phyloP scores from a whole-genome alignment of 2,329 filamentous ascomycete species.

The Teratosphaeria pseudoeucalypti region DNA sequence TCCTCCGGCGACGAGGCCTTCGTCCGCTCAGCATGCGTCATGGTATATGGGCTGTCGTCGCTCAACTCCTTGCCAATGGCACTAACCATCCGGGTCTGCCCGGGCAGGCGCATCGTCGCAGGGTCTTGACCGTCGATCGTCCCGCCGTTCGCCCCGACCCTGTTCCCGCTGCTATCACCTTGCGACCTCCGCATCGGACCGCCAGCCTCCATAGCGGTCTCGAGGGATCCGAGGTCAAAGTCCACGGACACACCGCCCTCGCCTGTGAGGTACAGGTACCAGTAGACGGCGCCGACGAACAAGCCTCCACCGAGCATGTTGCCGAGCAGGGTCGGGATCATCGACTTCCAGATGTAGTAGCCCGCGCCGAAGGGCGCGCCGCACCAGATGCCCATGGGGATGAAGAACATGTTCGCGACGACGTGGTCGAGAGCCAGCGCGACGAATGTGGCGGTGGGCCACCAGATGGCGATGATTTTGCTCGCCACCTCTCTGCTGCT shows the following conservation, averaged over 20 bases:
- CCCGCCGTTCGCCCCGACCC: background rate
- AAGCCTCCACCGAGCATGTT: slow-evolving; percentile 45
- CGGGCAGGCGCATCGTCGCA: background rate
- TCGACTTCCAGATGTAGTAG: slow-evolving; percentile 48
- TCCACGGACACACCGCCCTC: slow-evolving; percentile 11
- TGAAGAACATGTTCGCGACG: slow-evolving; percentile 42
- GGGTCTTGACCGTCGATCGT: slow-evolving; percentile 2
- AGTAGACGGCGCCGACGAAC: slow-evolving; percentile 42
- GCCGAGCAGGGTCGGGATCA: slow-evolving; percentile 44
- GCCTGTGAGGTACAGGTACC: slow-evolving; percentile 27
- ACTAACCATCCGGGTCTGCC: slow-evolving; percentile 8
- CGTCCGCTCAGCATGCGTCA: slow-evolving; percentile 13
- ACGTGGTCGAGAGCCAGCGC: slow-evolving; percentile 46
- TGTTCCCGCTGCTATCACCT: background rate
- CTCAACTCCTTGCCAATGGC: slow-evolving; percentile 11
- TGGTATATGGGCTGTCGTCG: slow-evolving; percentile 12
- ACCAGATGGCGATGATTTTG: slow-evolving; percentile 48
- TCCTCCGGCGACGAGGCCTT: background rate
- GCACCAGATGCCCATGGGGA: slow-evolving; percentile 42
- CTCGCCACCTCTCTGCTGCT: slow-evolving; percentile 42
- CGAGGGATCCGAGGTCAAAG: slow-evolving; percentile 14
- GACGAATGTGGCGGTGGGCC: slow-evolving; percentile 47
- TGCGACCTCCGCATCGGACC: slow-evolving; percentile 11
- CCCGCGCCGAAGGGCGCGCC: slow-evolving; percentile 36
- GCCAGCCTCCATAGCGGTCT: slow-evolving; percentile 14